Percentiles rank a stretch among this genome's conserved stretches.
phyloP scores from a whole-genome alignment of 352 stramenopile genomes.

The Proteromonas lacertae region DNA sequence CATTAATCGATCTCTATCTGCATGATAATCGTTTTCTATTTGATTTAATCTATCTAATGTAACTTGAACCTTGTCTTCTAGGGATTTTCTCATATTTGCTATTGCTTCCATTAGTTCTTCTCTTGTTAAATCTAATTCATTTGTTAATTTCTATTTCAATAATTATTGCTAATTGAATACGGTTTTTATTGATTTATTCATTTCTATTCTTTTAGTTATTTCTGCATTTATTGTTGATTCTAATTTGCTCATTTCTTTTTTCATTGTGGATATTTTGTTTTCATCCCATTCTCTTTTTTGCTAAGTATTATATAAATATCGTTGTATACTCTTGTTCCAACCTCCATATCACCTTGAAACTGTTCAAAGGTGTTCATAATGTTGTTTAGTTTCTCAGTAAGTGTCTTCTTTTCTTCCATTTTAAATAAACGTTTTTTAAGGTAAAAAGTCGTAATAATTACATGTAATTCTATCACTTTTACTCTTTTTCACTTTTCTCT shows the following conservation, averaged over 20 bases:
- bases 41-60: background rate
- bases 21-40: background rate
- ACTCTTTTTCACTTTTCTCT: no score
- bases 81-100: background rate
- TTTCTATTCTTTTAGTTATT: constrained; percentile 35
- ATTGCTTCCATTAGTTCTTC: background rate
- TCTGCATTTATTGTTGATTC: constrained; percentile 31
- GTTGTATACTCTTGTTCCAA: no score
- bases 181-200: constrained; percentile 25
- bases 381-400: no score
- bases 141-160: background rate
- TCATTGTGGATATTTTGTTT: constrained; percentile 30
- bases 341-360: no score
- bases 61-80: constrained; percentile 2
- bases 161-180: background rate
- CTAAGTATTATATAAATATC: background rate
- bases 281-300: constrained; percentile 29
- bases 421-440: no score
- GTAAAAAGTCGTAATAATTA: no score
- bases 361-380: no score
- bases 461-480: no score
- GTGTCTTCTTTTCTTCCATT: no score
- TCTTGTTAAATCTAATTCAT: background rate
- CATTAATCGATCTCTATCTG: background rate
- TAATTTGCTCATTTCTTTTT: constrained; percentile 29